These are phyloP conservation scores for Plasmodiophora brassicae DNA, from an alignment of 208 protist species.

Conservation along the genomic window DNA sequence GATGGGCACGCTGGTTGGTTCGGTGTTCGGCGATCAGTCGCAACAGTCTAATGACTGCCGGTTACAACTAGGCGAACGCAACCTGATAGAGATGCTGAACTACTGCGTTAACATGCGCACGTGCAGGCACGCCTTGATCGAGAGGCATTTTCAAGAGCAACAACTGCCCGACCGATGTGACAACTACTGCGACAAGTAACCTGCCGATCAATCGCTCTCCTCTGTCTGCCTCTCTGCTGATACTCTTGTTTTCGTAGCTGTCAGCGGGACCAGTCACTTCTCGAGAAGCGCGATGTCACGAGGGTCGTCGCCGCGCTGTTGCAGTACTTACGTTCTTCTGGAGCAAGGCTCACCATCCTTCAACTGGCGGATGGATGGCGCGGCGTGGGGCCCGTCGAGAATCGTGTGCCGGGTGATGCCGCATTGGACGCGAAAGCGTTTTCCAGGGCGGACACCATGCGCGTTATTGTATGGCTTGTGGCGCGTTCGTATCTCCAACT, in stretches of 20 bases:
- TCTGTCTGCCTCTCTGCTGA: too few relatives aligned
- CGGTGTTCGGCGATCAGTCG: too few relatives aligned
- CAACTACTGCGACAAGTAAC: constrained; percentile 20
- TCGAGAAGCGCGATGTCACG: background rate
- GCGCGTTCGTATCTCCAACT: too few relatives aligned
- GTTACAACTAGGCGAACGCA: background rate
- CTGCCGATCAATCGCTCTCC: too few relatives aligned
- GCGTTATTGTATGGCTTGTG: background rate
- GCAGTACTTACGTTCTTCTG: background rate
- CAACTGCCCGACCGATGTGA: background rate
- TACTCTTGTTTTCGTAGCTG: background rate
- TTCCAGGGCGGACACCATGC: background rate
- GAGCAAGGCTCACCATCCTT: background rate
- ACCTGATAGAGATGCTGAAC: background rate
- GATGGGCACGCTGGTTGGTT: too few relatives aligned
- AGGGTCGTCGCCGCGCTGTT: background rate
- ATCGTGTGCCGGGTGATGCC: background rate
- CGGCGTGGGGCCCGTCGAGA: background rate
- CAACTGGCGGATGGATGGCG: background rate
- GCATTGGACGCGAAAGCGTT: background rate
- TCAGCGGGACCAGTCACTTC: background rate
- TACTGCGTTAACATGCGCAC: background rate
- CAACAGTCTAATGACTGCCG: too few relatives aligned
- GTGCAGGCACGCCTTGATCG: background rate
- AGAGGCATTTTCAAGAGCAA: background rate